phyloP scores from a whole-genome alignment of 768 basidiomycete genomes.

The Termitomyces sp. region DNA sequence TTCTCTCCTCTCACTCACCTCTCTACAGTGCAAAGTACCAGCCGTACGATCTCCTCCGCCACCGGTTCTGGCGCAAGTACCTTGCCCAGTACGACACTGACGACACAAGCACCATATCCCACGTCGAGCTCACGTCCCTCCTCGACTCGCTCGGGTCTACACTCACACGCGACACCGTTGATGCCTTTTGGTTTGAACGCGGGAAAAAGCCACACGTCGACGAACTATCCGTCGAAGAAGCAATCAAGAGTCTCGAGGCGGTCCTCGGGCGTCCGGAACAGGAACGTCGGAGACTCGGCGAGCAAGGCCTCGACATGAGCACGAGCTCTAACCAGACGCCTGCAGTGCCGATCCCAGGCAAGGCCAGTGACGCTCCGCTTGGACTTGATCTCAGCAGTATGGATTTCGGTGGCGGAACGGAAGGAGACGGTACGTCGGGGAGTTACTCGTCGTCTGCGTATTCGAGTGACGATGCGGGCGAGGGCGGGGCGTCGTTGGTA shows the following conservation, averaged over 20 bases:
- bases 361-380: constrained; percentile 23
- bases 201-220: constrained; percentile 60
- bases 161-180: constrained; percentile 70
- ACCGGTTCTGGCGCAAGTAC: constrained; percentile 87
- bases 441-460: constrained; percentile 25
- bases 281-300: constrained; percentile 63
- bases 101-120: constrained; percentile 67
- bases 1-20: not conserved
- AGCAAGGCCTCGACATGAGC: constrained; percentile 23
- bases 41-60: constrained; percentile 87
- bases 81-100: constrained; percentile 88
- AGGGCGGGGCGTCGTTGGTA: constrained; percentile 26
- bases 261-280: constrained; percentile 70
- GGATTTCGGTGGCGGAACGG: constrained; percentile 7
- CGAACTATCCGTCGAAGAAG: constrained; percentile 74
- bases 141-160: constrained; percentile 97
- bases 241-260: constrained; percentile 78
- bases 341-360: not conserved
- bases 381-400: constrained; percentile 7
- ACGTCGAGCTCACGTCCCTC: constrained; percentile 89
- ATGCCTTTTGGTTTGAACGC: constrained; percentile 73
- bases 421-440: constrained; percentile 6
- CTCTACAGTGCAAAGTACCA: constrained; percentile 80
- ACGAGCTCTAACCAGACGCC: constrained; percentile 28
- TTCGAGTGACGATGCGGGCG: constrained; percentile 38